Conservation (phyloP, 495 filamentous ascomycete genomes). For the Penicillium cataractarum region DNA sequence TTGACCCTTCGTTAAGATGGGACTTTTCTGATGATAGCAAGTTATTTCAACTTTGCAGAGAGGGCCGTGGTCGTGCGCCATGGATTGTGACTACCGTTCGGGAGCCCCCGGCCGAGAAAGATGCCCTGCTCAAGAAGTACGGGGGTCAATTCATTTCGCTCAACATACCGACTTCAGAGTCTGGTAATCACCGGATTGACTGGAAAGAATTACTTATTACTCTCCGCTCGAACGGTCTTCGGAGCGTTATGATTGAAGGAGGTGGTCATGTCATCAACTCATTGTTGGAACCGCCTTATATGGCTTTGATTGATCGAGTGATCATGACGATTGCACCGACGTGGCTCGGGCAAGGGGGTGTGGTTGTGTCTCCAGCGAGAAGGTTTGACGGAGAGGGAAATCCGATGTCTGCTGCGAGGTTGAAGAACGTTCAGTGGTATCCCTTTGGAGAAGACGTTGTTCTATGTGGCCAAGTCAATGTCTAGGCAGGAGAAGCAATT, state of each 20-base stretch:
- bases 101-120: constrained; percentile 30
- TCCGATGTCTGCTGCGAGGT: constrained; percentile 55
- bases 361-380: constrained; percentile 66
- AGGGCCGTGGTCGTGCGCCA: constrained; percentile 68
- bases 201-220: constrained; percentile 65
- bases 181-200: constrained; percentile 36
- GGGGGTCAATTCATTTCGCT: constrained; percentile 51
- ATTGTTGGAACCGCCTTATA: constrained; percentile 59
- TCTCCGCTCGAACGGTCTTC: constrained; percentile 59
- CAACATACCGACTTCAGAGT: constrained; percentile 20
- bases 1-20: constrained; percentile 77
- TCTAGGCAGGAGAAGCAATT: constrained; percentile 1
- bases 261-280: constrained; percentile 80
- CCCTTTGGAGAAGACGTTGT: constrained; percentile 79
- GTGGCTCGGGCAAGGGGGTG: constrained; percentile 80
- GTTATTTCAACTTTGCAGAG: constrained; percentile 62
- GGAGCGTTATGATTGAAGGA: constrained; percentile 87
- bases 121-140: constrained; percentile 41
- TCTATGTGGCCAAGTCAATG: constrained; percentile 62
- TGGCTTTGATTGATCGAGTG: constrained; percentile 67
- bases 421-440: constrained; percentile 71
- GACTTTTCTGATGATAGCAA: constrained; percentile 59
- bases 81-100: constrained; percentile 59
- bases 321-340: constrained; percentile 86
- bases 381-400: constrained; percentile 46